Conservation (phyloP, 805 yeast genomes). For the Lipomyces mesembrius region DNA sequence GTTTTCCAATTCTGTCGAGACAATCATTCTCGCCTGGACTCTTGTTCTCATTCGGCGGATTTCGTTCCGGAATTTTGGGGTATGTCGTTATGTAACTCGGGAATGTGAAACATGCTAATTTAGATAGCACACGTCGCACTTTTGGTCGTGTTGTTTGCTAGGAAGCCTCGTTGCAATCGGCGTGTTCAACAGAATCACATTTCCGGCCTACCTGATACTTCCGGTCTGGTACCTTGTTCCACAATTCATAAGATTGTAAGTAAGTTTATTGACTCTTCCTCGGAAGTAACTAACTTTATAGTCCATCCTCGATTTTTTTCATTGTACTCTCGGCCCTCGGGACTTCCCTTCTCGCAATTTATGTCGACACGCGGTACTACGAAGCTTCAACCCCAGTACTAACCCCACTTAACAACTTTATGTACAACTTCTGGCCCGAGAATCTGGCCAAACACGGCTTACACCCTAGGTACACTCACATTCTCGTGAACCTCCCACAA, state of each 20-base stretch:
- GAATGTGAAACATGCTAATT: constrained; percentile 15
- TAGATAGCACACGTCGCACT: constrained; percentile 20
- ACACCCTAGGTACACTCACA: constrained; percentile 77
- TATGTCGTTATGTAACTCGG: constrained; percentile 1
- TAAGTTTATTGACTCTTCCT: background rate
- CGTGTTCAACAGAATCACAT: constrained; percentile 81
- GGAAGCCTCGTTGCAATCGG: constrained; percentile 68
- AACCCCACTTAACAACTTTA: constrained; percentile 76
- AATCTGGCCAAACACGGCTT: constrained; percentile 82
- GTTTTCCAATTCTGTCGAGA: constrained; percentile 84
- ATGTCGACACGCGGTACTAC: constrained; percentile 35
- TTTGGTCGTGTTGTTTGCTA: constrained; percentile 40
- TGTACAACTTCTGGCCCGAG: constrained; percentile 62
- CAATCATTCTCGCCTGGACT: constrained; percentile 54
- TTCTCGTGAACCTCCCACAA: constrained; percentile 75
- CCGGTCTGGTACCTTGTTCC: constrained; percentile 52
- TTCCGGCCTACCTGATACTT: constrained; percentile 69
- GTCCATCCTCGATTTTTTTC: constrained; percentile 23
- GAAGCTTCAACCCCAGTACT: constrained; percentile 49
- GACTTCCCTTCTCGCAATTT: constrained; percentile 18
- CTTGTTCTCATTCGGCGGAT: constrained; percentile 53
- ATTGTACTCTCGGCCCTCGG: constrained; percentile 18
- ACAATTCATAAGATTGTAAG: constrained; percentile 26
- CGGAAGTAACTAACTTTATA: background rate
- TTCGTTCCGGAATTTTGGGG: constrained; percentile 27